phyloP scores from a whole-genome alignment of 23 red algal genomes.

The Gracilariopsis chorda region DNA sequence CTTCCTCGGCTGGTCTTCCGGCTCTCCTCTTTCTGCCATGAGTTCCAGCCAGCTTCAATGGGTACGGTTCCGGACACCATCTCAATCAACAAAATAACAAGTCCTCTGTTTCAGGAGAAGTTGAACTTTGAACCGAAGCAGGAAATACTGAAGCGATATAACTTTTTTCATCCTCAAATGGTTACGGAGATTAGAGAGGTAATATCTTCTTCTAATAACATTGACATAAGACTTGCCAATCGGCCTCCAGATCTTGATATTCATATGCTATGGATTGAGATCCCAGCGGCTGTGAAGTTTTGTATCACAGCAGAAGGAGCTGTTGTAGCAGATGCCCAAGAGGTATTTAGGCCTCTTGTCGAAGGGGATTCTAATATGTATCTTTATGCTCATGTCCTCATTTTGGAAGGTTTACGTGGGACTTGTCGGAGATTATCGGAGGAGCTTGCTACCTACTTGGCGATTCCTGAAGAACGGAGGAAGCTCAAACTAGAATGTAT shows the following conservation, averaged over 20 bases:
- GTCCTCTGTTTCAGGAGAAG: neutral
- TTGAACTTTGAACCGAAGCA: slow-evolving; percentile 48
- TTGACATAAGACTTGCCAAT: neutral
- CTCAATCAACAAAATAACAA: neutral
- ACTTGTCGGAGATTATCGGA: slow-evolving; percentile 29
- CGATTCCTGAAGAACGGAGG: slow-evolving; percentile 41
- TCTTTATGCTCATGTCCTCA: slow-evolving; percentile 60
- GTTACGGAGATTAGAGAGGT: neutral
- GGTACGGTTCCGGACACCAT: neutral
- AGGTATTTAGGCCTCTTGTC: slow-evolving; percentile 66
- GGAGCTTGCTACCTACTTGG: slow-evolving; percentile 70
- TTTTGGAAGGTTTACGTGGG: slow-evolving; percentile 53
- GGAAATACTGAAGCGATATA: slow-evolving; percentile 58
- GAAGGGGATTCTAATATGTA: slow-evolving; percentile 59
- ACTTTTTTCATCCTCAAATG: slow-evolving; percentile 37
- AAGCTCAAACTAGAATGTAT: slow-evolving; percentile 47
- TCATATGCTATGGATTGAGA: slow-evolving; percentile 33
- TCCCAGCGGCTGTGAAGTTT: slow-evolving; percentile 52
- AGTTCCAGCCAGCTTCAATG: neutral
- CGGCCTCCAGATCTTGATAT: slow-evolving; percentile 35
- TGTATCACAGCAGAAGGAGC: slow-evolving; percentile 59
- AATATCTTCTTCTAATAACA: neutral
- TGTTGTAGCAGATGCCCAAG: slow-evolving; percentile 56
- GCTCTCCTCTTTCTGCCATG: neutral
- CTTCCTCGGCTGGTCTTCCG: neutral